These are phyloP conservation scores for Cryptococcus floricola DNA, from an alignment of 1,284 basidiomycete species.

Conservation along the genomic window DNA sequence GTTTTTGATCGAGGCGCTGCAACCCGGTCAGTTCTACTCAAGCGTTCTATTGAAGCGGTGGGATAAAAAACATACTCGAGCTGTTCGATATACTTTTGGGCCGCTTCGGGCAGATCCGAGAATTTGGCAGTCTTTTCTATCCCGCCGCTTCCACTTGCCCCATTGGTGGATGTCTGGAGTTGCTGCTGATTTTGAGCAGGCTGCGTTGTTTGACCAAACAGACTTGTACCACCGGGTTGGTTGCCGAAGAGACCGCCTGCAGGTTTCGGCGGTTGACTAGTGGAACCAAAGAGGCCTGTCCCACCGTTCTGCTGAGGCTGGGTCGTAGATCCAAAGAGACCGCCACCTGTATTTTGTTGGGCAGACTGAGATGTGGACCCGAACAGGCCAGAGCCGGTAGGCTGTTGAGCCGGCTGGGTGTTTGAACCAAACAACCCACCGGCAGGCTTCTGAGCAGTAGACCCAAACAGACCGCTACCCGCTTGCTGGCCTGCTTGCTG, in stretches of 20 bases:
- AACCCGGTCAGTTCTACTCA: constrained; percentile 1
- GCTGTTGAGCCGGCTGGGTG: constrained; percentile 5
- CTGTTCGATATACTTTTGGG: constrained; percentile 39
- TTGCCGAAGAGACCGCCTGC: constrained; percentile 9
- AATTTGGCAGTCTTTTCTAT: constrained; percentile 39
- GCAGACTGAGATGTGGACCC: constrained; percentile 11
- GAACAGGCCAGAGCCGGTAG: constrained; percentile 9
- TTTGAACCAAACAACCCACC: constrained; percentile 4
- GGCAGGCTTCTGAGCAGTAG: constrained; percentile 7
- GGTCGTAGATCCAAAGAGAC: constrained; percentile 16
- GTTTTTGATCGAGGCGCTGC: constrained; percentile 32
- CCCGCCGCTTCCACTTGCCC: constrained; percentile 10
- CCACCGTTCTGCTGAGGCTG: constrained; percentile 9
- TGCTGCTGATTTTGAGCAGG: constrained; percentile 21
- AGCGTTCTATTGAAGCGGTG: not conserved
- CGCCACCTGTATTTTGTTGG: constrained; percentile 6
- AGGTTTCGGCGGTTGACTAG: constrained; percentile 5
- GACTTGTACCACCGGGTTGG: constrained; percentile 6
- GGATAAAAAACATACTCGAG: constrained; percentile 33
- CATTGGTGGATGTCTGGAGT: constrained; percentile 16
- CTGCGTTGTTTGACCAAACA: constrained; percentile 21
- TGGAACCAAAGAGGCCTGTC: constrained; percentile 21
- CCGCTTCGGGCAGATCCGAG: constrained; percentile 35
- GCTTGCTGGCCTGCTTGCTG: not conserved
- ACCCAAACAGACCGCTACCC: constrained; percentile 4